Evolutionary conservation across 257 asterid species (phyloP).

Genomic region (Echium plantagineum): DNA sequence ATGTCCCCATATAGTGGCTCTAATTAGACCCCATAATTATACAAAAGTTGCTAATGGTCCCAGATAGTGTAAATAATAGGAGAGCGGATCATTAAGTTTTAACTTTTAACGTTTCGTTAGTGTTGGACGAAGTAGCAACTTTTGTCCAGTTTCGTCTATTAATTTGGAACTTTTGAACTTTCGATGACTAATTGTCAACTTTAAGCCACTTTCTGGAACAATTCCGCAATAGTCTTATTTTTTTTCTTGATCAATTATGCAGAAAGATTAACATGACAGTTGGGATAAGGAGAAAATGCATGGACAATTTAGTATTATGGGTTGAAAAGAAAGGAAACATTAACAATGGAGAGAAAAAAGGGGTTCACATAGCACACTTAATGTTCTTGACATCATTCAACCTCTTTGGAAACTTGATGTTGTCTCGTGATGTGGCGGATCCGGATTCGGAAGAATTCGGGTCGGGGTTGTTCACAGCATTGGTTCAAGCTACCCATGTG

Average conservation of each 20-base stretch:
- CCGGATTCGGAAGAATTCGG: constrained; percentile 12
- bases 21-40: no score
- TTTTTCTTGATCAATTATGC: background rate
- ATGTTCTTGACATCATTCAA: constrained; percentile 38
- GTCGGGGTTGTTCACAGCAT: constrained; percentile 29
- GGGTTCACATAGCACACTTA: constrained; percentile 33
- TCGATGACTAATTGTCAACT: no score
- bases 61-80: no score
- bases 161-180: no score
- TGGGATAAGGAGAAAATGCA: constrained; percentile 24
- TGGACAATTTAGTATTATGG: constrained; percentile 38
- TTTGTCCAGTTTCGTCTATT: no score
- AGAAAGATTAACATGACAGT: constrained; percentile 10
- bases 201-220: no score
- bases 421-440: constrained; percentile 41
- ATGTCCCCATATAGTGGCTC: no score
- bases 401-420: constrained; percentile 37
- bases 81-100: no score
- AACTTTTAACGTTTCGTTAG: no score
- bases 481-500: constrained; percentile 32
- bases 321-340: constrained; percentile 25
- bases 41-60: no score
- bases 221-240: no score
- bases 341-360: constrained; percentile 1
- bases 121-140: no score